Base-by-base conservation (phyloP, 1,284 basidiomycete species). In the Puccinia triticina region DNA sequence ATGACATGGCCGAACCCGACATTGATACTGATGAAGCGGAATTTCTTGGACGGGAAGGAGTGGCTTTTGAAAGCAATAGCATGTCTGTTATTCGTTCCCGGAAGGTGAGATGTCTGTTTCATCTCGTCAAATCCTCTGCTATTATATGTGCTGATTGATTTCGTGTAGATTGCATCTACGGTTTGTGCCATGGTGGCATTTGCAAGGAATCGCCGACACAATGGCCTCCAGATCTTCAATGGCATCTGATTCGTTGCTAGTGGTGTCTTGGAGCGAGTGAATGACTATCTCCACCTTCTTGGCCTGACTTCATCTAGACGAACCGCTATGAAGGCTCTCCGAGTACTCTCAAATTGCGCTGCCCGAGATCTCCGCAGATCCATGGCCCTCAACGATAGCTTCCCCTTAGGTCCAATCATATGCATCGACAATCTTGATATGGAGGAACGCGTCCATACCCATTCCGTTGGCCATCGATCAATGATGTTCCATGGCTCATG, bases 401-500 rank as follows among this genome's bases (percentile, higher is more conserved):
- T 29, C 2, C 8, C 37, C 4, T 1, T 67, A 12, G 64, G 32
- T 18, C 64, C 64, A 21, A 21, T 67, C 16, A 3, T 67, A 7
- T 67, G 64, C n/a, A 18, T 67, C 2, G 64, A 43, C n/a, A 67
- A 67, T 23, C 18, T 43, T 2, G 64, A 67, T 40, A 67, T 43
- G 14, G 64, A 40, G 34, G 64, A 67, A 40, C 37, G n/a, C 2
- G 64, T 67, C 11, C 34, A 67, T 32, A 67, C n/a, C 11, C 12
- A 8, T 7, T 67, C 32, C 2, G 40, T 67, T 4, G 34, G 32
- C 64, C 29, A 67, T 43, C 32, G 32, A 7, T 37, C 64, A 1
- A 40, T 40, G 34, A 67, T 67, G 64, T 67, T 40, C 40, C 64
- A 67, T 40, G 64, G 64, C 12, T 40, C 64, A 21, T 67, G 64